Evolutionary conservation across 352 stramenopile species (phyloP).

Genomic region (Pythium dissotocum): DNA sequence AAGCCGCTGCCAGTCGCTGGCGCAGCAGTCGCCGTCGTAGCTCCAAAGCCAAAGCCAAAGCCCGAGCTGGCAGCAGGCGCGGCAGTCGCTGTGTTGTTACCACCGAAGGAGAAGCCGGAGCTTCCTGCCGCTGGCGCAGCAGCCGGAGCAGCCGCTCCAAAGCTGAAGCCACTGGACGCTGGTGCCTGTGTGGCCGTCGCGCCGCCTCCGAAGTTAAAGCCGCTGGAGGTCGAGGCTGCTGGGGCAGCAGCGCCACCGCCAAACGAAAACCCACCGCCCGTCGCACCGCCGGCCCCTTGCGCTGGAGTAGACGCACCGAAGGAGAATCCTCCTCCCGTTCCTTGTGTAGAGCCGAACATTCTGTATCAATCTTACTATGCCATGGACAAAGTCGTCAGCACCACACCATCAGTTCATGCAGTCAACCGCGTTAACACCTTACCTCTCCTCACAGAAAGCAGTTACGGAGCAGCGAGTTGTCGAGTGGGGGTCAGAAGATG

Average conservation of each 20-base stretch:
- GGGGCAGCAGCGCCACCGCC: slow-evolving; percentile 29
- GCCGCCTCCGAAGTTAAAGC: slow-evolving; percentile 32
- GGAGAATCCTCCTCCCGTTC: slow-evolving; percentile 42
- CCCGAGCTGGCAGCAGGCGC: slow-evolving; percentile 26
- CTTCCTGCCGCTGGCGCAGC: slow-evolving; percentile 26
- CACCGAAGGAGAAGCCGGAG: slow-evolving; percentile 59
- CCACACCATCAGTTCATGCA: not conserved
- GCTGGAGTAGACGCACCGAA: slow-evolving; percentile 37
- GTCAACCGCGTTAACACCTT: not conserved
- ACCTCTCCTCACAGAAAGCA: not conserved
- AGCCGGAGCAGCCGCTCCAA: slow-evolving; percentile 26
- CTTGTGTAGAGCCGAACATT: slow-evolving; percentile 57
- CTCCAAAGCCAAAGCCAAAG: slow-evolving; percentile 35
- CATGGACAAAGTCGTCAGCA: not conserved
- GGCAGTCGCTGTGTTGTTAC: slow-evolving; percentile 21
- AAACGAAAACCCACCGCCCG: slow-evolving; percentile 33
- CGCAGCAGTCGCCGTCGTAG: slow-evolving; percentile 11
- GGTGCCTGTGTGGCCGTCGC: slow-evolving; percentile 13
- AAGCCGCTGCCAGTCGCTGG: slow-evolving; percentile 37
- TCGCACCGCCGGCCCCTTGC: slow-evolving; percentile 11
- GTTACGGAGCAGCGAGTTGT: not conserved
- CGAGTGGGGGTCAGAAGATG: not conserved
- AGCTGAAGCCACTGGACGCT: slow-evolving; percentile 34
- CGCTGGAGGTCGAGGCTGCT: slow-evolving; percentile 7
- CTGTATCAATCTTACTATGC: not conserved